These are phyloP conservation scores for Stephanodiscus triporus DNA, from an alignment of 108 stramenopile genomes.

Conservation along the genomic window DNA sequence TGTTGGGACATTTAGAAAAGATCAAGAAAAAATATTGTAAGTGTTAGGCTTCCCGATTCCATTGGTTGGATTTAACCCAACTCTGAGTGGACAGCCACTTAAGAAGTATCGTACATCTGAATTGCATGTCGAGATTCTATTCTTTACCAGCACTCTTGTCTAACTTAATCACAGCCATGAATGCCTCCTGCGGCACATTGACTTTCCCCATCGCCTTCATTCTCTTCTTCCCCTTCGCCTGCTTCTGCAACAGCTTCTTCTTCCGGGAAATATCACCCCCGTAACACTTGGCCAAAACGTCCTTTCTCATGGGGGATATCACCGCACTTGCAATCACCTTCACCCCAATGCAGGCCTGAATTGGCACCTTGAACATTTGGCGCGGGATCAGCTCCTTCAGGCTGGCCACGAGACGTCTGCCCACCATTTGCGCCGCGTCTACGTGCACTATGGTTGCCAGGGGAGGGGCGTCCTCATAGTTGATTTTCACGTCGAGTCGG, in stretches of 20 bases:
- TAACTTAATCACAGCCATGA: constrained; percentile 94
- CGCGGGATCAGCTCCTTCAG: constrained; percentile 96
- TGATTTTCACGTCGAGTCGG: constrained; percentile 96
- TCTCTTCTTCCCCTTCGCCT: constrained; percentile 98
- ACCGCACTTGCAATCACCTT: constrained; percentile 88
- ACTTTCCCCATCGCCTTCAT: constrained; percentile 99
- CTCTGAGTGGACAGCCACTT: no score
- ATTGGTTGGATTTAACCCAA: no score
- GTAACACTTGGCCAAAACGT: constrained; percentile 97
- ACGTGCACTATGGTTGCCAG: constrained; percentile 94
- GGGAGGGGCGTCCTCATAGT: constrained; percentile 92
- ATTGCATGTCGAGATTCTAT: no score
- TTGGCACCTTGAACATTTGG: constrained; percentile 99
- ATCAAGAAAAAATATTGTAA: no score
- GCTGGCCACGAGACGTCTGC: constrained; percentile 77
- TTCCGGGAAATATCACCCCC: constrained; percentile 99
- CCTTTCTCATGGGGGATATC: constrained; percentile 97
- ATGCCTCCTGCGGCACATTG: constrained; percentile 97
- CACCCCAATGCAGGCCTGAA: constrained; percentile 93
- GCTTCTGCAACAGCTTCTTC: constrained; percentile 98
- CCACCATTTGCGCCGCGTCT: constrained; percentile 85
- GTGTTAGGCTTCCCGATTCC: no score
- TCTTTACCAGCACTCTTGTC: constrained; percentile 47
- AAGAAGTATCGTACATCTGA: no score
- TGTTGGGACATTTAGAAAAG: no score